A percentile compares a stretch with the other conserved stretches of the same genome.
Conservation (phyloP, 148 eudicot genomes). For the Camellia japonica region DNA sequence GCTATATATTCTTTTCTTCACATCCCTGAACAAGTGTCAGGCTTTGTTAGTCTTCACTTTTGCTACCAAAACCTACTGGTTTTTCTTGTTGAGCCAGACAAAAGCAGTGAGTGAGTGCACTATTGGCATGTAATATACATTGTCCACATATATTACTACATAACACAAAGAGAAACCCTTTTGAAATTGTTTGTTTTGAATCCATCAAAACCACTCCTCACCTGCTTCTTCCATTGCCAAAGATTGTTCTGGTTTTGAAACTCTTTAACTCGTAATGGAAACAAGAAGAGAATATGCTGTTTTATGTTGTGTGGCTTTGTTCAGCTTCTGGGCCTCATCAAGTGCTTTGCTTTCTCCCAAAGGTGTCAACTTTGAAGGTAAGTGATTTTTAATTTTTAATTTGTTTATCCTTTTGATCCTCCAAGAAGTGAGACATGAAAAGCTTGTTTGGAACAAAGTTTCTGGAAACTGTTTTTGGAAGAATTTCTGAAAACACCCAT, state of each 20-base stretch:
- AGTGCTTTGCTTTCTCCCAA: conserved; percentile 65
- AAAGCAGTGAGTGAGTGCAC: conserved; percentile 38
- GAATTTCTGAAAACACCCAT: too few relatives aligned
- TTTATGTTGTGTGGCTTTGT: conserved; percentile 35
- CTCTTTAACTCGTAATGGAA: conserved; percentile 30
- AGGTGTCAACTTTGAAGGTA: conserved; percentile 95
- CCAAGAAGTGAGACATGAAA: neutral
- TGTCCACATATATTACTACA: neutral
- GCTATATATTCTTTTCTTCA: conserved; percentile 31
- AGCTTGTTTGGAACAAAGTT: too few relatives aligned
- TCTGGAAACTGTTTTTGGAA: too few relatives aligned
- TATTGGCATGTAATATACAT: conserved; percentile 16
- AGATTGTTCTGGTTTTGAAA: conserved; percentile 21
- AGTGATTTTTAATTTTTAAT: neutral
- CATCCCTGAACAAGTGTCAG: conserved; percentile 44
- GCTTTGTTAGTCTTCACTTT: conserved; percentile 50
- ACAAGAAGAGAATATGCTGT: conserved; percentile 22
- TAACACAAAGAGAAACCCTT: conserved; percentile 24
- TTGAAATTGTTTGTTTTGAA: conserved; percentile 12
- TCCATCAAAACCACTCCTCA: conserved; percentile 16
- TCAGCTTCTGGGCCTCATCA: conserved; percentile 47
- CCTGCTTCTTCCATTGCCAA: conserved; percentile 11
- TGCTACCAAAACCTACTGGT: conserved; percentile 31
- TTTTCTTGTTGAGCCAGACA: conserved; percentile 37
- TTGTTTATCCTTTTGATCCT: neutral